phyloP scores from a whole-genome alignment of 768 basidiomycete species.

The Tricholoma saponaceum region DNA sequence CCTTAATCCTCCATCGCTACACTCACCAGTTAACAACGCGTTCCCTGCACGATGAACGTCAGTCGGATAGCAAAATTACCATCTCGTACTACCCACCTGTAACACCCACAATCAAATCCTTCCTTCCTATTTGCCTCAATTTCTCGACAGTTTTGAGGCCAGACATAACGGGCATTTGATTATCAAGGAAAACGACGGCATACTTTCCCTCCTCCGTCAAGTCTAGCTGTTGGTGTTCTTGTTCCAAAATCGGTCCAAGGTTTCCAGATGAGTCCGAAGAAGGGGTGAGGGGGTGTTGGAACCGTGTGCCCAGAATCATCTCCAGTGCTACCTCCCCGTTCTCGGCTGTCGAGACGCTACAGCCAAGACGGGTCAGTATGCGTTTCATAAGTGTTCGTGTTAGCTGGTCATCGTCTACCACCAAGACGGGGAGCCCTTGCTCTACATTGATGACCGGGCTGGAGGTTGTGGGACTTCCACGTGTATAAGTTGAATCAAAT shows the following conservation, averaged over 20 bases:
- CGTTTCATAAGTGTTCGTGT: constrained; percentile 81
- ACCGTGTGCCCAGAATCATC: constrained; percentile 51
- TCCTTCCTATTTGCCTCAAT: constrained; percentile 59
- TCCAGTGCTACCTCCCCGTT: constrained; percentile 78
- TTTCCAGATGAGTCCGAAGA: constrained; percentile 33
- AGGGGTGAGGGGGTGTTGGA: constrained; percentile 28
- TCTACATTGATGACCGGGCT: constrained; percentile 39
- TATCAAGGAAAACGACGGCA: constrained; percentile 53
- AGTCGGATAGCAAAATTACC: neutral
- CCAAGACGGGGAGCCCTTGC: constrained; percentile 58
- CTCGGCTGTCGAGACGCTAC: constrained; percentile 74
- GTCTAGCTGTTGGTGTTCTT: constrained; percentile 16
- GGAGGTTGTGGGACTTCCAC: constrained; percentile 35
- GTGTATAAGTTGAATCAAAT: constrained; percentile 35
- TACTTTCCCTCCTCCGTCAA: constrained; percentile 33
- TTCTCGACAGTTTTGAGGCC: constrained; percentile 66
- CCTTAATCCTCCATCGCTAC: neutral
- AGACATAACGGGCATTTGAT: constrained; percentile 73
- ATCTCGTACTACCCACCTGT: constrained; percentile 44
- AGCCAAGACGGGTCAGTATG: constrained; percentile 74
- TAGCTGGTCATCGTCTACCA: constrained; percentile 80
- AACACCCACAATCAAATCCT: constrained; percentile 80
- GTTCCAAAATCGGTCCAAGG: constrained; percentile 35
- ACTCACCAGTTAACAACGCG: constrained; percentile 43
- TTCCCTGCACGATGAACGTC: constrained; percentile 35